Evolutionary conservation across 164 flowering plant species (phyloP).

Genomic region (Aristolochia fimbriata): DNA sequence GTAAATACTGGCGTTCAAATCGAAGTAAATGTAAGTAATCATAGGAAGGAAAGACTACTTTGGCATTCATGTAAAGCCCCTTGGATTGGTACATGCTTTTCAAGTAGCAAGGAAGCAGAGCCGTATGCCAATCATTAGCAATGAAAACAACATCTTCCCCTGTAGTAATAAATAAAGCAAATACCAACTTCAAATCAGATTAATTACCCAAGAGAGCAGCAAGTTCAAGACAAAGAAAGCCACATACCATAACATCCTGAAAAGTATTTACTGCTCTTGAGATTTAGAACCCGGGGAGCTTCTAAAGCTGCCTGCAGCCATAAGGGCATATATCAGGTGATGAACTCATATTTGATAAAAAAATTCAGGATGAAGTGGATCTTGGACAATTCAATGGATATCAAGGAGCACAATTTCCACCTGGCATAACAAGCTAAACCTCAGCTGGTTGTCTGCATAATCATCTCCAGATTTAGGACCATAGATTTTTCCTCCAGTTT

Average conservation of each 20-base stretch:
- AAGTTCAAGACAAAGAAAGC: not conserved
- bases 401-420: constrained; percentile 17
- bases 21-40: too few relatives aligned
- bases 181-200: not conserved
- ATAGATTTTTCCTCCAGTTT: constrained; percentile 53
- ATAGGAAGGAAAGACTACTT: constrained; percentile 25
- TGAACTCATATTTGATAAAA: not conserved
- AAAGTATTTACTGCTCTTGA: constrained; percentile 50
- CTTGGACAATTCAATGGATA: not conserved
- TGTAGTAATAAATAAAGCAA: constrained; percentile 10
- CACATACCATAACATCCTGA: constrained; percentile 77
- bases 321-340: not conserved
- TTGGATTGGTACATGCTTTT: constrained; percentile 46
- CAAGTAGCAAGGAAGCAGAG: constrained; percentile 75
- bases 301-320: constrained; percentile 68
- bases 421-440: constrained; percentile 72
- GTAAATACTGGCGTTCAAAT: too few relatives aligned
- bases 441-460: constrained; percentile 59
- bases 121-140: constrained; percentile 86
- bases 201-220: not conserved
- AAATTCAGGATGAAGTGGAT: not conserved
- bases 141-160: constrained; percentile 75
- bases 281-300: constrained; percentile 71
- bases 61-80: constrained; percentile 59
- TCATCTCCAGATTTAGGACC: constrained; percentile 65